Evolutionary conservation across 345 rosid species (phyloP), one percentile per base, ranked within the genome.

Genomic region (Diplotaxis tenuifolia): DNA sequence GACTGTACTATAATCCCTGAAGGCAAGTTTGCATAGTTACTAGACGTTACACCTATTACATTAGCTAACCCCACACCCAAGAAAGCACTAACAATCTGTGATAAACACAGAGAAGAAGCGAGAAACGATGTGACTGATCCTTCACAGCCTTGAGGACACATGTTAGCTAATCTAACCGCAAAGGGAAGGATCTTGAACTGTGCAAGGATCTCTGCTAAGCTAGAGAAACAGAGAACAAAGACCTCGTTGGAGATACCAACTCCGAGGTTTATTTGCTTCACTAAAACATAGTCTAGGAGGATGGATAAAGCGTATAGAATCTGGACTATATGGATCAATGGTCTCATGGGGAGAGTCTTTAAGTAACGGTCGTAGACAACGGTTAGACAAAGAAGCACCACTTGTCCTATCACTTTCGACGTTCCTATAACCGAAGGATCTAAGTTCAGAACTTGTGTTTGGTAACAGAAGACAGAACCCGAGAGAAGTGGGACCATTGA

Each of bases 151-250:
- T 57, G 81, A 0, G 96, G 98, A 66, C 98, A 90, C 78, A 87
- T 72, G 72, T 79, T 87, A 1, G 83, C 97, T 53, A 90, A 70
- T 29, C 87, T 61, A 22, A 87, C 86, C 11, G 84, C 80, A 62
- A 90, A 93, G 0, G 98, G 97, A 47, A 93, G 91, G 50, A 89
- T 80, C 86, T 89, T 91, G 47, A 93, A 93, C 69, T 93, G 98
- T 4, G 93, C 92, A 0, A 87, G 71, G 23, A 82, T 75, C 70
- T 93, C 98, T 1, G 97, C 93, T 60, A 93, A 74, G 77, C 97
- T 89, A 1, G 96, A 89, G 22, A 87, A 93, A 68, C 87, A 86
- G 23, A 85, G 84, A 45, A 81, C 88, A 54, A 78, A 93, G 29
- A 84, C 77, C 67, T 87, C 89, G 50, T 85, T 89, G 27, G 96